A percentile compares a stretch with the other conserved stretches of the same genome.
Evolutionary conservation across 2,329 filamentous ascomycete genomes (phyloP).

Genomic region (Microcera coccophila): DNA sequence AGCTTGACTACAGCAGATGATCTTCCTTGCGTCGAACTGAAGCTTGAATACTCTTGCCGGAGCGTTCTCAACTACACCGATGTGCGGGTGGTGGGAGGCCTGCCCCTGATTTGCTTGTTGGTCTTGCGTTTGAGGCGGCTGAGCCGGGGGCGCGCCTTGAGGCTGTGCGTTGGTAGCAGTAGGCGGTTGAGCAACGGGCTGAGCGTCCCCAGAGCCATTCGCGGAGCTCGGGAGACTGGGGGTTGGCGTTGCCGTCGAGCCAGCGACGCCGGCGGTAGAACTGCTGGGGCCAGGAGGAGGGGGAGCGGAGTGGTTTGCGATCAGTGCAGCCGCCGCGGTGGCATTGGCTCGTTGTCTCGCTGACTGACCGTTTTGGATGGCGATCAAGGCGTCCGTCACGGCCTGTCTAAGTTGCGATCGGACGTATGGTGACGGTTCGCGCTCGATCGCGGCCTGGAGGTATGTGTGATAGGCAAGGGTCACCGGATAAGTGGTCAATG

Average conservation of each 20-base stretch:
- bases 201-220: not conserved
- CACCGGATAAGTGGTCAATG: slow-evolving; percentile 45
- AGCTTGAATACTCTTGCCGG: slow-evolving; percentile 82
- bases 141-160: slow-evolving; percentile 21
- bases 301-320: not conserved
- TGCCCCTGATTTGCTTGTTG: slow-evolving; percentile 8
- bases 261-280: slow-evolving; percentile 4
- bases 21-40: slow-evolving; percentile 88
- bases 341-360: slow-evolving; percentile 21
- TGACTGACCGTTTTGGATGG: slow-evolving; percentile 44
- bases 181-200: slow-evolving; percentile 10
- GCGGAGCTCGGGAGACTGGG: not conserved
- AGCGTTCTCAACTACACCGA: slow-evolving; percentile 43
- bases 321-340: slow-evolving; percentile 2
- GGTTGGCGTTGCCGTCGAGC: not conserved
- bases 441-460: slow-evolving; percentile 50
- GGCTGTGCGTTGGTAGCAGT: slow-evolving; percentile 12
- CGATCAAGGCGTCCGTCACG: slow-evolving; percentile 44
- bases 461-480: slow-evolving; percentile 47
- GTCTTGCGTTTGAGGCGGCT: slow-evolving; percentile 3
- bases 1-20: slow-evolving; percentile 92
- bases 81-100: slow-evolving; percentile 41
- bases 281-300: not conserved
- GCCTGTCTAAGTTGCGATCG: slow-evolving; percentile 49
- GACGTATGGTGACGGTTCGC: slow-evolving; percentile 45